Conservation (phyloP, 257 asterid species). For the Gardenia jasminoides region DNA sequence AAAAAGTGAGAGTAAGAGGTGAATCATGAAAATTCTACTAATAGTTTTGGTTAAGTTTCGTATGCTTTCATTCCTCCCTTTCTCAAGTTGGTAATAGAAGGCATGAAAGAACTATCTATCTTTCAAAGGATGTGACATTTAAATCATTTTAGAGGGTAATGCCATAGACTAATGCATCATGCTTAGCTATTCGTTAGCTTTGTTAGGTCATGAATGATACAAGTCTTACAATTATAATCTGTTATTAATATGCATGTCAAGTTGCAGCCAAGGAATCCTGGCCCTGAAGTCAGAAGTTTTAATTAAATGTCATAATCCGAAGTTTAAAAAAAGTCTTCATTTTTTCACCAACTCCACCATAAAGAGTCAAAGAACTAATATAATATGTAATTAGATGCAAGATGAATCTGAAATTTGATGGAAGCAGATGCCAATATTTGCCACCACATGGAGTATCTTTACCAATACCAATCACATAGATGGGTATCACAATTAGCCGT, state of each 20-base stretch:
- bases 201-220: conserved; percentile 1
- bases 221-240: not conserved
- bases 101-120: too few species aligned
- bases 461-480: conserved; percentile 9
- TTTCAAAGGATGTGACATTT: too few species aligned
- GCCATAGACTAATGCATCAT: not conserved
- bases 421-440: not conserved
- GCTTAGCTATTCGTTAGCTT: not conserved
- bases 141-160: not conserved
- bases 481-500: conserved; percentile 11
- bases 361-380: too few species aligned
- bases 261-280: not conserved
- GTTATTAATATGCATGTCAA: not conserved
- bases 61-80: too few species aligned
- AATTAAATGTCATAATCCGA: conserved; percentile 8
- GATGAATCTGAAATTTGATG: not conserved
- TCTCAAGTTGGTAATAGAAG: too few species aligned
- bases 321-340: not conserved
- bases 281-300: not conserved
- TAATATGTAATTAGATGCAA: not conserved
- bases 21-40: too few species aligned
- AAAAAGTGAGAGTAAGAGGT: too few species aligned
- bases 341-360: too few species aligned
- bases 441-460: not conserved
- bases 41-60: too few species aligned